phyloP scores from a whole-genome alignment of 768 basidiomycete genomes.

The Ramaria sp. region DNA sequence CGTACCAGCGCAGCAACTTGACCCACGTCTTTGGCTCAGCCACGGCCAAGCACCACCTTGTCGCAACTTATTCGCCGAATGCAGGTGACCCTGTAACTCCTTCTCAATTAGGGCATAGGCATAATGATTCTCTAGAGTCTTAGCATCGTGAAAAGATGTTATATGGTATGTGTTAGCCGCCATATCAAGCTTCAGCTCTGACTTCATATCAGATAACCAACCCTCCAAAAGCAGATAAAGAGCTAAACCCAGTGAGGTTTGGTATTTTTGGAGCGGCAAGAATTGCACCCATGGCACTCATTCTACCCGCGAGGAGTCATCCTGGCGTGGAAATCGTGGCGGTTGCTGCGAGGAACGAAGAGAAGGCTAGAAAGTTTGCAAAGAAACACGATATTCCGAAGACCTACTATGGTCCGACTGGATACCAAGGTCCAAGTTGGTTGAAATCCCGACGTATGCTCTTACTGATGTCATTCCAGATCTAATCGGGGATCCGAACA shows the following conservation, averaged over 20 bases:
- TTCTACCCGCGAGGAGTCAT: slow-evolving; percentile 18
- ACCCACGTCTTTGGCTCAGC: too few species aligned
- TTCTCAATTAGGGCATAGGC: too few species aligned
- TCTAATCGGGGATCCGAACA: slow-evolving; percentile 19
- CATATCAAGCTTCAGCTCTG: too few species aligned
- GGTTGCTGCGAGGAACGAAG: slow-evolving; percentile 21
- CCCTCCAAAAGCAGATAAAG: slow-evolving; percentile 5
- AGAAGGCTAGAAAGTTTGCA: slow-evolving; percentile 17
- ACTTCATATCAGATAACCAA: background rate
- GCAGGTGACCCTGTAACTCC: too few species aligned
- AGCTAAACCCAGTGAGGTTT: slow-evolving; percentile 10
- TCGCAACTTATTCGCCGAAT: too few species aligned
- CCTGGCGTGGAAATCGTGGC: slow-evolving; percentile 19
- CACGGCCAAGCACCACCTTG: too few species aligned
- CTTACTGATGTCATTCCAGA: slow-evolving; percentile 12
- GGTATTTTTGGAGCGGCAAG: slow-evolving; percentile 22
- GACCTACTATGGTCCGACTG: slow-evolving; percentile 13
- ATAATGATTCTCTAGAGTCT: too few species aligned
- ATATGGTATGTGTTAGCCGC: too few species aligned
- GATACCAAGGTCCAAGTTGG: slow-evolving; percentile 14
- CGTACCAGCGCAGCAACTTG: too few species aligned
- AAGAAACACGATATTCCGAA: slow-evolving; percentile 20
- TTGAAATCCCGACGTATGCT: background rate
- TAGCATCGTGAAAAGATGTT: too few species aligned
- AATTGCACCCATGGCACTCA: slow-evolving; percentile 19